Conservation (phyloP, 768 basidiomycete species). For the Neoboletus subvelutipes region DNA sequence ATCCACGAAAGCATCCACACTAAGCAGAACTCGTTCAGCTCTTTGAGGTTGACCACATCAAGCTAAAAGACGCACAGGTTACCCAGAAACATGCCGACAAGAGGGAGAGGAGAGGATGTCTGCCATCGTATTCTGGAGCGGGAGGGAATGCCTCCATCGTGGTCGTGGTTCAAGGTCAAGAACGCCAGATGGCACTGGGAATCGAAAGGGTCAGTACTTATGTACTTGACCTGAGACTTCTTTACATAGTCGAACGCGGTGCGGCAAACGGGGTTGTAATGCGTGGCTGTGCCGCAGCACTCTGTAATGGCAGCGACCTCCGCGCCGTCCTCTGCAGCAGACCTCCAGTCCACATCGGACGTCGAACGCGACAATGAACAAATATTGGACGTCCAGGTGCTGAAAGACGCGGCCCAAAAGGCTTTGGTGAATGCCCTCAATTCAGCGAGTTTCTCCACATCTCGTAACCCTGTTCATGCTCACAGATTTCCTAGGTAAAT, state of each 20-base stretch:
- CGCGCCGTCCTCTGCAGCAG: conserved; percentile 32
- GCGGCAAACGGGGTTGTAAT: conserved; percentile 13
- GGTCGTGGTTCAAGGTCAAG: conserved; percentile 11
- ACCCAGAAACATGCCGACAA: conserved; percentile 85
- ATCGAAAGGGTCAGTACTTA: not conserved
- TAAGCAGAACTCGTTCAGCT: conserved; percentile 28
- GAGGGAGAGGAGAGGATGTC: conserved; percentile 74
- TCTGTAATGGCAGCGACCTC: conserved; percentile 30
- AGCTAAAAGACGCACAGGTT: conserved; percentile 53
- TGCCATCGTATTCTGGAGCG: conserved; percentile 33
- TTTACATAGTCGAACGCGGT: conserved; percentile 9
- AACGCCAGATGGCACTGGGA: not conserved
- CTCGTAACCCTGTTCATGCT: not conserved
- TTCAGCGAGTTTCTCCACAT: conserved; percentile 46
- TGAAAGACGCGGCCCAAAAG: conserved; percentile 79
- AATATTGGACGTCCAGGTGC: conserved; percentile 54
- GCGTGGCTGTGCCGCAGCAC: conserved; percentile 30
- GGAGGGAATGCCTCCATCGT: conserved; percentile 27
- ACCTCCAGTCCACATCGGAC: conserved; percentile 36
- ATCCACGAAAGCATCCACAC: conserved; percentile 84
- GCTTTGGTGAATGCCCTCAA: conserved; percentile 85
- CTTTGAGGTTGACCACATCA: not conserved
- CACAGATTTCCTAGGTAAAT: conserved; percentile 58
- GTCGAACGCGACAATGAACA: conserved; percentile 38
- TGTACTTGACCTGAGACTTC: not conserved